Base-by-base conservation (phyloP, 2,329 filamentous ascomycete genomes). In the Fusarium camptoceras region DNA sequence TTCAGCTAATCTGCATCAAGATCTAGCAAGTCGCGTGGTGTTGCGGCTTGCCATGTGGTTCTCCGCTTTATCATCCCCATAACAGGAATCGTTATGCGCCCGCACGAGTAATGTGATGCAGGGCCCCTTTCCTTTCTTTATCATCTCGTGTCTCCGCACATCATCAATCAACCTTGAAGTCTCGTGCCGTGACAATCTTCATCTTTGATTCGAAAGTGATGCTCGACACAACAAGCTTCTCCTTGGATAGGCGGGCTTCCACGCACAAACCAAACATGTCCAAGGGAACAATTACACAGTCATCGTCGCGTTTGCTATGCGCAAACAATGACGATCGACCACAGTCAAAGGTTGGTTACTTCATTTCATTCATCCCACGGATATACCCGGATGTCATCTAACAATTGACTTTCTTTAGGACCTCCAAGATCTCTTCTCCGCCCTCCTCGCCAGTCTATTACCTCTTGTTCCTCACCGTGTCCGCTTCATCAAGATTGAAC, bases 241-340 rank as follows among this genome's bases (percentile, higher is more conserved):
- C 48, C 30, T 51, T 64, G 43, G 47, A 60, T 30, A 60, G 56
- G 49, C 64, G 60, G 31, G 37, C 68, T n/a, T 56, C 59, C 8
- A 46, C 54, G 34, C 46, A 54, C 31, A 48, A 42, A 50, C 24
- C 56, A 55, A 66, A 30, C 20, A 71, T 71, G 68, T 42, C 59
- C 9, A 70, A 71, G 24, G 65, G 59, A 41, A 73, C 54, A 46
- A 69, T 71, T 8, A 60, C 55, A 18, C 95, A 98, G 83, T 98
- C 96, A 63, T 98, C 94, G 25, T 98, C 94, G 75, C 90, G 95
- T 79, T 85, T 98, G 76, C 86, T 98, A 85, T 94, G 95, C 81
- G 98, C 98, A 94, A 98, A 95, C 79, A 93, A 95, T 77, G 95
- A 98, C 85, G 95, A 98, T 77, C 89, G 95, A 76, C 95, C 95